These are phyloP conservation scores for Bonia amplexicaulis DNA, from an alignment of 176 grass and related monocot genomes.

Conservation along the genomic window DNA sequence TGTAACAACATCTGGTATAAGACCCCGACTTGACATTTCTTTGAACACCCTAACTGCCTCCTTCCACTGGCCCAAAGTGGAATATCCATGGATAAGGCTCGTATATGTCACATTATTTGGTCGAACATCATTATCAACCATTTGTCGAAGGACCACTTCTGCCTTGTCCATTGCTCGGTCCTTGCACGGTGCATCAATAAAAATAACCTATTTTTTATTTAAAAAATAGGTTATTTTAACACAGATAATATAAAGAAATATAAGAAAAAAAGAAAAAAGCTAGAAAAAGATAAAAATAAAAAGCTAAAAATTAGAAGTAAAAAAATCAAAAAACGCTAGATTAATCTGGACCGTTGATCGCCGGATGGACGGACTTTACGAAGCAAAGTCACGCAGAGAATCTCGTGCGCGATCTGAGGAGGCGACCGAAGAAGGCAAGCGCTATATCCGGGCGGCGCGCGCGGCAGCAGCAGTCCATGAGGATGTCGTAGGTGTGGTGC, in stretches of 20 bases:
- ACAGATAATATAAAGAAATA: too few relatives aligned
- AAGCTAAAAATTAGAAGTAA: too few relatives aligned
- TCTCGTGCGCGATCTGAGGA: too few relatives aligned
- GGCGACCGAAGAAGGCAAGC: constrained; percentile 10
- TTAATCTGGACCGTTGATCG: too few relatives aligned
- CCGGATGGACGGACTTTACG: too few relatives aligned
- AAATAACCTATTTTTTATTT: too few relatives aligned
- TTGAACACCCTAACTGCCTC: not conserved
- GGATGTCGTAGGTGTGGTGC: not conserved
- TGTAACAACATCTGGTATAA: not conserved
- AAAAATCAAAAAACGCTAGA: too few relatives aligned
- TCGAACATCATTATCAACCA: not conserved
- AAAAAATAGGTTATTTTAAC: too few relatives aligned
- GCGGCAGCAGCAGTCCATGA: constrained; percentile 23
- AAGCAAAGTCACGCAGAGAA: too few relatives aligned
- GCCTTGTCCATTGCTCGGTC: not conserved
- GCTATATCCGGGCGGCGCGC: not conserved
- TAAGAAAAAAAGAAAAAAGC: too few relatives aligned
- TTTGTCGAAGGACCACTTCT: not conserved
- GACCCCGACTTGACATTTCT: constrained; percentile 18
- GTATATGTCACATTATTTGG: not conserved
- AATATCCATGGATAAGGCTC: constrained; percentile 25
- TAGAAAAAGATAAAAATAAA: too few relatives aligned
- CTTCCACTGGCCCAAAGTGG: not conserved
- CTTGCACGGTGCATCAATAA: constrained; percentile 4